These are phyloP conservation scores for Diaporthe vexans DNA, from an alignment of 2,329 filamentous ascomycete genomes.

Conservation along the genomic window DNA sequence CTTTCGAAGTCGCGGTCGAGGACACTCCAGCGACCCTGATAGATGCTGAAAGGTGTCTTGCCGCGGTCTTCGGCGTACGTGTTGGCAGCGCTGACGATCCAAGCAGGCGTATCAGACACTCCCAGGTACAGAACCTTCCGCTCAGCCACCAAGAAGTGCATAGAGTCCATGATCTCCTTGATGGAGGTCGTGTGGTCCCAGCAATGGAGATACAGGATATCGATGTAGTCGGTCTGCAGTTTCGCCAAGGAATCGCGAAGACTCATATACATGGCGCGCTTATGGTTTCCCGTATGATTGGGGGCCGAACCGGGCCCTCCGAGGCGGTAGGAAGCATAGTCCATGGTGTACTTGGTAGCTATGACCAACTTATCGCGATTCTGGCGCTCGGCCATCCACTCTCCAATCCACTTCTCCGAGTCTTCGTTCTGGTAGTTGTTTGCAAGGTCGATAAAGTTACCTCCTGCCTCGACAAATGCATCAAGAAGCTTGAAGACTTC, in stretches of 20 bases:
- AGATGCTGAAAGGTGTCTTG: conserved; percentile 78
- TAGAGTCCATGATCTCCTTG: conserved; percentile 76
- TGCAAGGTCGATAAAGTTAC: conserved; percentile 80
- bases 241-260: conserved; percentile 20
- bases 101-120: conserved; percentile 50
- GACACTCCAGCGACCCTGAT: conserved; percentile 76
- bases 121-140: conserved; percentile 79
- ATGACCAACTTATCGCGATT: conserved; percentile 76
- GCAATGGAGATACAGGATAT: conserved; percentile 69
- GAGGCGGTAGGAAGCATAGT: conserved; percentile 56
- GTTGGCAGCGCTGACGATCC: conserved; percentile 66
- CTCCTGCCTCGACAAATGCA: conserved; percentile 70
- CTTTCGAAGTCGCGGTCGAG: conserved; percentile 44
- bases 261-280: conserved; percentile 19
- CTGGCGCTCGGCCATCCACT: conserved; percentile 77
- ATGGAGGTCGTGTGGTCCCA: conserved; percentile 78
- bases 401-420: conserved; percentile 76
- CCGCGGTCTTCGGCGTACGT: conserved; percentile 79
- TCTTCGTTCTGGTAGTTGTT: conserved; percentile 77
- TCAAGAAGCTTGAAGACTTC: conserved; percentile 75
- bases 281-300: conserved; percentile 21
- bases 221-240: conserved; percentile 24
- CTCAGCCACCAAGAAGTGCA: conserved; percentile 70
- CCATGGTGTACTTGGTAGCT: conserved; percentile 75
- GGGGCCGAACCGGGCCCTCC: conserved; percentile 44